A percentile compares a stretch with the other conserved stretches of the same genome.
These are phyloP conservation scores for Penicillium sp. DNA, from an alignment of 2,329 filamentous ascomycete genomes.

Conservation along the genomic window DNA sequence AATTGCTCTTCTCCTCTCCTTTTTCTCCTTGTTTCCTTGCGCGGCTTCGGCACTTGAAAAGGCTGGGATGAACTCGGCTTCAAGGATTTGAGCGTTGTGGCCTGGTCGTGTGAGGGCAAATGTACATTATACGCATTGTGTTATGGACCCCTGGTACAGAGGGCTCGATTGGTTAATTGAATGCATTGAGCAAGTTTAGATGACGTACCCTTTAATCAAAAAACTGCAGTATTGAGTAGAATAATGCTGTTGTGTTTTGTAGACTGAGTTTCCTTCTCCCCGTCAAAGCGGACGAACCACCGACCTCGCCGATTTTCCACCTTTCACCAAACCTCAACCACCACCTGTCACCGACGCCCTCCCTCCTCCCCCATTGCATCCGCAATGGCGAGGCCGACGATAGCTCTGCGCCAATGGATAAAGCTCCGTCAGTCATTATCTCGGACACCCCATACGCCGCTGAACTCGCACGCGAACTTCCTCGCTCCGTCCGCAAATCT, in stretches of 20 bases:
- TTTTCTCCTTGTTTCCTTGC: slow-evolving; percentile 18
- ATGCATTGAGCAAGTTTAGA: slow-evolving; percentile 23
- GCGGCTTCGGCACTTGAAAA: slow-evolving; percentile 4
- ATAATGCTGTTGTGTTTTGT: background rate
- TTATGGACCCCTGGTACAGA: slow-evolving; percentile 23
- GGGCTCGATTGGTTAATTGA: slow-evolving; percentile 25
- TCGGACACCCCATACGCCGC: background rate
- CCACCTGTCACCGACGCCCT: background rate
- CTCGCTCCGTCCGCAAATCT: background rate
- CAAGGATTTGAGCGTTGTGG: slow-evolving; percentile 21
- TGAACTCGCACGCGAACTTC: background rate
- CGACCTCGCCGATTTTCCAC: slow-evolving; percentile 11
- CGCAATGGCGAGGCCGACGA: slow-evolving; percentile 15
- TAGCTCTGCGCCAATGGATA: slow-evolving; percentile 15
- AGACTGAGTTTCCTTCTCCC: background rate
- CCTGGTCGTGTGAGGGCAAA: slow-evolving; percentile 29
- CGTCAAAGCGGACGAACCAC: slow-evolving; percentile 2
- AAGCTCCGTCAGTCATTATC: slow-evolving; percentile 7
- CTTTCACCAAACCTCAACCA: slow-evolving; percentile 8
- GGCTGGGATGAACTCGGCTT: slow-evolving; percentile 7
- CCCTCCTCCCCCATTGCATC: background rate
- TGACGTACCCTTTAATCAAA: background rate
- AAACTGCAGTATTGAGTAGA: background rate
- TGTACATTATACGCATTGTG: slow-evolving; percentile 38
- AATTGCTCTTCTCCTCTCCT: slow-evolving; percentile 7